phyloP scores from a whole-genome alignment of 257 asterid genomes.

The Solanum piurae region DNA sequence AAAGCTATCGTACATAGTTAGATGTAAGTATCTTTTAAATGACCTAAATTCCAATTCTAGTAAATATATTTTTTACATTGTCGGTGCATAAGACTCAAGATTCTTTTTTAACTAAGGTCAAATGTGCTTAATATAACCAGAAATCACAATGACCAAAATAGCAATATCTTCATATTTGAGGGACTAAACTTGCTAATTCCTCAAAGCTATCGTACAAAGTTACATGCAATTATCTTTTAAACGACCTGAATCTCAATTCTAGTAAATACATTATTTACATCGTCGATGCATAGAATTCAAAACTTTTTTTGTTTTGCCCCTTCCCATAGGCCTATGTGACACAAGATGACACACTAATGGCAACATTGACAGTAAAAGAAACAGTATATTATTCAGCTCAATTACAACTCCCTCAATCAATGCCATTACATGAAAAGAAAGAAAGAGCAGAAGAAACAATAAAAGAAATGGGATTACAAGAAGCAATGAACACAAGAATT shows the following conservation, averaged over 20 bases:
- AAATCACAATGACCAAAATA: neutral
- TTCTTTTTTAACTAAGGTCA: neutral
- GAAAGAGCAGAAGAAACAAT: constrained; percentile 29
- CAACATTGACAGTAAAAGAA: constrained; percentile 38
- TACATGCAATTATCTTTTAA: neutral
- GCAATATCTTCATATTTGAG: neutral
- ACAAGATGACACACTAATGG: constrained; percentile 42
- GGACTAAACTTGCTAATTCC: neutral
- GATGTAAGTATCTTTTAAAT: neutral
- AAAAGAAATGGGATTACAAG: constrained; percentile 39
- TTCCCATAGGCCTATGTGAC: constrained; percentile 34
- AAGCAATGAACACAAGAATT: constrained; percentile 29
- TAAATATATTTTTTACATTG: no score
- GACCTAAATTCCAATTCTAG: no score
- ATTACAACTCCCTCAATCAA: constrained; percentile 38
- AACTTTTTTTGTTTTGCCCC: neutral
- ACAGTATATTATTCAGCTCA: constrained; percentile 41
- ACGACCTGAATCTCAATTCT: no score
- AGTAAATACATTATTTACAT: neutral
- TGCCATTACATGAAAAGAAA: constrained; percentile 24
- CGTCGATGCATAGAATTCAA: neutral
- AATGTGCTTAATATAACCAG: neutral
- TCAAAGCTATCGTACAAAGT: neutral
- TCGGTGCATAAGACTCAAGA: neutral
- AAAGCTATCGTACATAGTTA: neutral